Evolutionary conservation across 2,329 filamentous ascomycete species (phyloP).

Genomic region (Aspergillus fischeri): DNA sequence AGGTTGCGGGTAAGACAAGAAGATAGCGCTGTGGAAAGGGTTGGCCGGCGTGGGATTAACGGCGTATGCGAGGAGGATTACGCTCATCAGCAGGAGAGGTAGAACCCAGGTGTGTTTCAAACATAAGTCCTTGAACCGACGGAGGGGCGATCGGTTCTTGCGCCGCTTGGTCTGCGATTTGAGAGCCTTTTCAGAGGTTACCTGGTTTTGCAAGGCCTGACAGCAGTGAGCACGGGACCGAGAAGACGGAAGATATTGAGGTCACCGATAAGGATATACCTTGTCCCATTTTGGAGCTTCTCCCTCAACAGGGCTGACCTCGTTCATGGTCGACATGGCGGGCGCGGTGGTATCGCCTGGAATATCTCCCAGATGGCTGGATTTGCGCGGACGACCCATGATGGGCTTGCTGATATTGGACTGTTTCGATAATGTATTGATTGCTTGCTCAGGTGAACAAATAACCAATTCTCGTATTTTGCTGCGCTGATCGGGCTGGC

Average conservation of each 20-base stretch:
- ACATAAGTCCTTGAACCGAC: conserved; percentile 41
- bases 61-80: conserved; percentile 66
- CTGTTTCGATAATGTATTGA: background rate
- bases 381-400: conserved; percentile 41
- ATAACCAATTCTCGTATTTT: background rate
- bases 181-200: conserved; percentile 22
- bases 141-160: conserved; percentile 40
- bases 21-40: conserved; percentile 74
- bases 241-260: background rate
- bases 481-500: background rate
- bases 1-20: conserved; percentile 80
- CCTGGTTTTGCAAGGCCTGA: conserved; percentile 19
- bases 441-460: background rate
- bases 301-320: conserved; percentile 29
- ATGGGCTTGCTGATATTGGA: background rate
- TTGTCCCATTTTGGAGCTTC: conserved; percentile 27
- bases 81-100: conserved; percentile 64
- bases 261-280: conserved; percentile 18
- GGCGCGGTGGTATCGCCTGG: conserved; percentile 45
- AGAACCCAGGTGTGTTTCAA: conserved; percentile 58
- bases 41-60: conserved; percentile 74
- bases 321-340: conserved; percentile 44
- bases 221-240: conserved; percentile 4
- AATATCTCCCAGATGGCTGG: conserved; percentile 45
- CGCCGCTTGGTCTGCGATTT: conserved; percentile 42